phyloP scores from a whole-genome alignment of 179 eudicot species.

The Patellifolia procumbens region DNA sequence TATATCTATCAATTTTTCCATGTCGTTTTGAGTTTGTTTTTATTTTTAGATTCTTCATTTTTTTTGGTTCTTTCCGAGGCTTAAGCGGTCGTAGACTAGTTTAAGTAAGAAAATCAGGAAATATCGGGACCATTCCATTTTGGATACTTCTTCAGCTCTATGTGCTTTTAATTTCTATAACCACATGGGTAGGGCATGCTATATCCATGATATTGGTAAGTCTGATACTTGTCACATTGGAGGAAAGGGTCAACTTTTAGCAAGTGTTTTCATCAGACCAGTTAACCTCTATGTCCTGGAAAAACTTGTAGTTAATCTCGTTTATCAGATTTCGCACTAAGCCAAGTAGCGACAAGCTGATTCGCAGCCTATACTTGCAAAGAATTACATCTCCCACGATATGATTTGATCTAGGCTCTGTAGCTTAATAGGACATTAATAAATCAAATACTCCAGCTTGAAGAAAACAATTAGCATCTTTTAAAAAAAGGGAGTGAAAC shows the following conservation, averaged over 20 bases:
- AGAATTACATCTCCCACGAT: neutral
- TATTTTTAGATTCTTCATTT: constrained; percentile 20
- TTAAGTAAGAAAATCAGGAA: constrained; percentile 6
- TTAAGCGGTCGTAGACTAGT: constrained; percentile 9
- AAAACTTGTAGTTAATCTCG: neutral
- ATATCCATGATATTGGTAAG: constrained; percentile 17
- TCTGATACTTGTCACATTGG: constrained; percentile 22
- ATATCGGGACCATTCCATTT: constrained; percentile 31
- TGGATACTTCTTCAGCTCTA: constrained; percentile 11
- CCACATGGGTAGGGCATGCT: constrained; percentile 27
- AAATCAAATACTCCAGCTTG: constrained; percentile 26
- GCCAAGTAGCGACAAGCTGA: neutral
- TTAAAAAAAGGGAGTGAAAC: neutral
- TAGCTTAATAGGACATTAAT: constrained; percentile 19
- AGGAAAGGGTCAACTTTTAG: constrained; percentile 10
- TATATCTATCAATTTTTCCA: neutral
- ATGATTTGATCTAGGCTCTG: constrained; percentile 16
- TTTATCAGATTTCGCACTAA: constrained; percentile 2
- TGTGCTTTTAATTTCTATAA: constrained; percentile 20
- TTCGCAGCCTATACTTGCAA: neutral
- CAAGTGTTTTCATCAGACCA: constrained; percentile 1
- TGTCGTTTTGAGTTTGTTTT: constrained; percentile 26
- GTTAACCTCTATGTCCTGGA: neutral
- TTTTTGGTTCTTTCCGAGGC: constrained; percentile 7
- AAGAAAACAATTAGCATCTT: constrained; percentile 25